Evolutionary conservation across 805 yeast genomes (phyloP).

Genomic region (Myxozyma sirexii): DNA sequence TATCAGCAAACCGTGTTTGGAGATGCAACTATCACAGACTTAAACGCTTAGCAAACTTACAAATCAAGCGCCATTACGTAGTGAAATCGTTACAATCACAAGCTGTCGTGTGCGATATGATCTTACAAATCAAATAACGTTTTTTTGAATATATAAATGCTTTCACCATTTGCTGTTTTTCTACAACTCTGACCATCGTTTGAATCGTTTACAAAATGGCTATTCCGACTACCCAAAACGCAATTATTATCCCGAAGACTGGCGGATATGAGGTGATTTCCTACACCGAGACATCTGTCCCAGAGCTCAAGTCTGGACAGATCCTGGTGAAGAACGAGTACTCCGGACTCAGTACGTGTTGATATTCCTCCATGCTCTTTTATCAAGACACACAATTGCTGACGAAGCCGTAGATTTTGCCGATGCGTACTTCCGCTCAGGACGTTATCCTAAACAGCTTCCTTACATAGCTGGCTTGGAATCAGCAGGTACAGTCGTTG

Average conservation of each 20-base stretch:
- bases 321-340: constrained; percentile 71
- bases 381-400: no score
- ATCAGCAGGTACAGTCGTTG: constrained; percentile 62
- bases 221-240: constrained; percentile 17
- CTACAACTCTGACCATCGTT: no score
- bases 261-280: constrained; percentile 30
- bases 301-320: constrained; percentile 57
- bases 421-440: constrained; percentile 79
- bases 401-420: constrained; percentile 11
- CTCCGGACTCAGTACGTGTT: constrained; percentile 53
- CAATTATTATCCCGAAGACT: constrained; percentile 8
- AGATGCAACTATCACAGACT: no score
- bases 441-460: constrained; percentile 61
- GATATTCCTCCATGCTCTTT: background rate
- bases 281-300: constrained; percentile 55
- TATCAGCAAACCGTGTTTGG: no score
- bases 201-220: background rate
- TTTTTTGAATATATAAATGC: no score
- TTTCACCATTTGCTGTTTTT: no score
- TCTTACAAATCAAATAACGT: no score
- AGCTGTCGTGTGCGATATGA: no score
- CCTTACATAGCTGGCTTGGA: constrained; percentile 74
- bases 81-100: no score
- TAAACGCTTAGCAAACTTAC: no score
- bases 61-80: no score